Evolutionary conservation across 305 asterid genomes (phyloP), one percentile per base, ranked within the genome.

Genomic region (Rubia balearica): DNA sequence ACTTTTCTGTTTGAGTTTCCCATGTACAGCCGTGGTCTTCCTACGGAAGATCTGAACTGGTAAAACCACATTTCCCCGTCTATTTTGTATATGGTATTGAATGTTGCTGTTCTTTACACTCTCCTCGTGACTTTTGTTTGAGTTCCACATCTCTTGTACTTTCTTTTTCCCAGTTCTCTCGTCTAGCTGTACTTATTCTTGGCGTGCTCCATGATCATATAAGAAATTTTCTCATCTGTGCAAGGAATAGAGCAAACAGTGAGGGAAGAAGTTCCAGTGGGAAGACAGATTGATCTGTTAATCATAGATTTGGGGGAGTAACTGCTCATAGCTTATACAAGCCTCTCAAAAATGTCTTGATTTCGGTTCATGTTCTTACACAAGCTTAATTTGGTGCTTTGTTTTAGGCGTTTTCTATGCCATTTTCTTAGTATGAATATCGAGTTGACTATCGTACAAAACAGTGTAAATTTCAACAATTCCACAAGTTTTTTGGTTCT

Each of bases 1-100:
- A 71, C 81, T 6, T 83, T 90, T 78, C 83, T 93, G 55, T 88
- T 93, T 13, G 97, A 93, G 86, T 85, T 89, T 73, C 98, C 98
- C 68, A 72, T 90, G 45, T 93, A 93, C 73, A 93, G 82, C 80
- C 94, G 87, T 65, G 77, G 73, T 78, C 89, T 93, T 61, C 88
- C 96, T 55, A 87, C 65, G 73, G 89, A 82, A 77, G 83, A 71
- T 63, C 21, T 57, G 63, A 83, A 75, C 89, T 93, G 94, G 97
- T 93, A 84, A 76, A 79, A 22, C n/a, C 30, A 33, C 14, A 56
- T n/a, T 70, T 11, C 41, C 33, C 11, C 19, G 75, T 38, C 36
- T 75, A 65, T 16, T 56, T 19, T 66, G 24, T 9, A 41, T 41
- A 41, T 41, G 45, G 45, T 2, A 27, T 8, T 46, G 9, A 7